Evolutionary conservation across 2,329 filamentous ascomycete species (phyloP), one percentile per base, ranked within the genome.

Genomic region (Calonectria montana): DNA sequence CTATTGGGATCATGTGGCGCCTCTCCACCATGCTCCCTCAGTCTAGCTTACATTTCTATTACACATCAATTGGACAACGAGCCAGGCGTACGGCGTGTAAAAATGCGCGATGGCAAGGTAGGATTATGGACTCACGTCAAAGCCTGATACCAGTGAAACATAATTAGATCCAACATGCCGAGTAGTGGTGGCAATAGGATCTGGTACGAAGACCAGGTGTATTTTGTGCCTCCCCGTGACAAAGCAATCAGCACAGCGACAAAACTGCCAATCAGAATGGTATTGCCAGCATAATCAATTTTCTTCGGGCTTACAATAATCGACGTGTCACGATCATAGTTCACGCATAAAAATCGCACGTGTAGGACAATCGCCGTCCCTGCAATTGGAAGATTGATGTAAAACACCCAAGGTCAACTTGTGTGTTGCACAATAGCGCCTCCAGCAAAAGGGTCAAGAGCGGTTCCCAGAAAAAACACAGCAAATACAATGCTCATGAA

Each of bases 331-430:
- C 39, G 39, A 41, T 41, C 18, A 15, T 18, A 18, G 15, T 41
- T 18, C 5, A 80, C 70, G 3, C 71, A 74, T 10, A 81, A 73
- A 41, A 81, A 81, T 9, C 76, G 43, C 10, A 77, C 69, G 9
- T 80, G 31, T 1, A 77, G 29, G 0, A 75, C 35, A 0, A 80
- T 64, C 0, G 78, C 74, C 29, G 73, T 69, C 6, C 73, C 80
- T 16, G 75, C 74, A 9, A 82, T 75, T 3, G 81, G 81, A 27
- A 87, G 81, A 16, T 82, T 82, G 4, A 90, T 71, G 67, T 82
- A 85, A 71, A 89, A 89, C 27, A 82, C 80, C 84, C 84, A 88
- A 25, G 84, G 79, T 85, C 86, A 87, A 0, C 81, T 80, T 10
- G 75, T 71, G 18, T 78, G 71, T 16, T 79, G 62, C 2, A 73